Evolutionary conservation across 176 grass and related monocot species (phyloP), one percentile per base, ranked within the genome.

Genomic region (Secale cereale): DNA sequence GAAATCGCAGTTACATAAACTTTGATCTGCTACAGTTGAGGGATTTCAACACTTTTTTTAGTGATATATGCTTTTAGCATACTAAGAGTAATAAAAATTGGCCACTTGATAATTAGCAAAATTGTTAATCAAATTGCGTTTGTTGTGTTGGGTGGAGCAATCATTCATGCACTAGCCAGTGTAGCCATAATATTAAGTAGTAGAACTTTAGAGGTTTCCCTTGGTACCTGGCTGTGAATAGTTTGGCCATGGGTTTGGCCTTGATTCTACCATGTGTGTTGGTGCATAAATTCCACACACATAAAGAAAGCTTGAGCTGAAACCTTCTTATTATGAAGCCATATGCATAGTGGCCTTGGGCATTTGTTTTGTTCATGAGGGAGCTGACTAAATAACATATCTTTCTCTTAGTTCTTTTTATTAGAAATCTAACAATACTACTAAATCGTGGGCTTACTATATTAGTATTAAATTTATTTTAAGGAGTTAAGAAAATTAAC

Each of bases 191-290:
- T 45, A 45, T 45, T 45, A 4, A 26, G 23, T 43, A 57, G 37
- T 60, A 41, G 23, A 45, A 19, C 14, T 74, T 48, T 15, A 14
- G 14, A 56, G 65, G 64, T 73, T 84, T 32, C 75, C 17, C 64
- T 72, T 79, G 75, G 40, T 56, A 40, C 25, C 4, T 0, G 12
- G 72, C 20, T 76, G 81, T 36, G 25, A 10, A 25, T 73, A 65
- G 41, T 84, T 73, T 52, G 81, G 64, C 17, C 22, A 3, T 45
- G 22, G 35, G 10, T 40, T 70, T 26, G 69, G 69, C 37, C 69
- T 72, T 72, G 75, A 84, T 88, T 88, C 57, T n/a, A 73, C 68
- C 81, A 88, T 65, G 33, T 84, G 79, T 69, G 11, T 45, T 62
- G 14, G 3, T 72, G 52, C 61, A 64, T 30, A 81, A 28, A 32